Evolutionary conservation across 371 early-diverging fungal species (phyloP), one percentile per base, ranked within the genome.

Genomic region (Rhizopus arrhizus): DNA sequence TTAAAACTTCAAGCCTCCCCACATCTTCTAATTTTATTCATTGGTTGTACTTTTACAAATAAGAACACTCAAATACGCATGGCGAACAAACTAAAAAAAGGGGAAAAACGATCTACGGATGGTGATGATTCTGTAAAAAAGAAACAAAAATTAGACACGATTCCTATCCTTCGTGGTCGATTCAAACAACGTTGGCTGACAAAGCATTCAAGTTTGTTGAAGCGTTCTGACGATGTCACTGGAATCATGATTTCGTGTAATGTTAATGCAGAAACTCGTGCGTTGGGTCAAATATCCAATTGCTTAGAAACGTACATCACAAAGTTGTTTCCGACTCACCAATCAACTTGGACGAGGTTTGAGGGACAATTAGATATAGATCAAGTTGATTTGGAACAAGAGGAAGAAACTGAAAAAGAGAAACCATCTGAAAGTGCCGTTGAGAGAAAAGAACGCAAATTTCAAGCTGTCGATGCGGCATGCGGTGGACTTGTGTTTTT

Each of bases 141-240:
- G 36, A 68, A 68, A 31, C 59, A 63, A 38, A 63, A 62, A 41
- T 61, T 62, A 28, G 61, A 65, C 42, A 82, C 85, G 0, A 78
- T 82, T 43, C 85, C 82, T 28, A 84, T 82, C 43, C 47, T 64
- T 16, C 77, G 82, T 12, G 81, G 82, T 8, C 58, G 65, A 11
- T 84, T 84, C 62, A 84, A 84, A 58, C 73, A 74, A 51, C 70
- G 78, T 31, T 84, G 72, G 70, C 66, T 84, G n/a, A 62, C 74
- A 4, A 84, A 84, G 28, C 85, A 84, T 58, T 74, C 81, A 3
- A 73, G 74, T 38, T 56, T 84, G 8, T 57, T 81, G 12, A 77
- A 78, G 45, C 66, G 77, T 16, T 70, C 75, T 9, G 77, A 78
- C 41, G 62, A 59, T 35, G 73, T 69, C 3, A 63, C 54, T 31